phyloP scores from a whole-genome alignment of 78 protist species.

The Cavenderia fasciculata region DNA sequence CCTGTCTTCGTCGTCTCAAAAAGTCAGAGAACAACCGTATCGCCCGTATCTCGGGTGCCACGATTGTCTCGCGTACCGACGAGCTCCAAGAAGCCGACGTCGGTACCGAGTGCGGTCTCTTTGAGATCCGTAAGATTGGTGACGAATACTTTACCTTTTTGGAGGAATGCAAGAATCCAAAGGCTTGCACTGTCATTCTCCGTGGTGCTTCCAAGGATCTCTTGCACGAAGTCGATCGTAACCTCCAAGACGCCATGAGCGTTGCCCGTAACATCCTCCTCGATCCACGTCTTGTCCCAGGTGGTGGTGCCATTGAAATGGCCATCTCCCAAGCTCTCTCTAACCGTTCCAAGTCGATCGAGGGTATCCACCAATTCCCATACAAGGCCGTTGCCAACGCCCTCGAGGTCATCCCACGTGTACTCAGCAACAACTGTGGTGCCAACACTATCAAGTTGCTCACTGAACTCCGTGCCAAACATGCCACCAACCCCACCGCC shows the following conservation, averaged over 20 bases:
- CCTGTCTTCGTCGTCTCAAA: conserved; percentile 97
- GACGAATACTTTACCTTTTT: conserved; percentile 99
- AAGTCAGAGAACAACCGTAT: conserved; percentile 99
- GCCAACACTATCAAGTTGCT: conserved; percentile 93
- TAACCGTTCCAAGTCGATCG: conserved; percentile 87
- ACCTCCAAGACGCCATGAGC: conserved; percentile 98
- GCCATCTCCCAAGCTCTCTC: conserved; percentile 88
- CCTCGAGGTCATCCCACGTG: conserved; percentile 97
- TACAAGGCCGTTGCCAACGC: conserved; percentile 95
- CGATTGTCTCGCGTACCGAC: conserved; percentile 94
- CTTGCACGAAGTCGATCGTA: conserved; percentile 97
- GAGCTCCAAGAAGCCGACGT: conserved; percentile 96
- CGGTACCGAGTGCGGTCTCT: conserved; percentile 96
- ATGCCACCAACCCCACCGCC: conserved; percentile 85
- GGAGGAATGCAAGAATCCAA: conserved; percentile 96
- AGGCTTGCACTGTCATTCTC: conserved; percentile 99
- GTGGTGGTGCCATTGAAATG: conserved; percentile 99
- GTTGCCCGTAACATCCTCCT: conserved; percentile 97
- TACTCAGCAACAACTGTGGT: conserved; percentile 99
- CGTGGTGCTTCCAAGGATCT: conserved; percentile 99
- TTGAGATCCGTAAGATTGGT: conserved; percentile 97
- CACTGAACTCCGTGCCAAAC: conserved; percentile 99
- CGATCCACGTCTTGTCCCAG: conserved; percentile 98
- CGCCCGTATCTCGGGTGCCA: conserved; percentile 99
- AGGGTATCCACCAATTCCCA: conserved; percentile 95